Evolutionary conservation across 23 red algal species (phyloP).

Genomic region (Gracilariopsis chorda): DNA sequence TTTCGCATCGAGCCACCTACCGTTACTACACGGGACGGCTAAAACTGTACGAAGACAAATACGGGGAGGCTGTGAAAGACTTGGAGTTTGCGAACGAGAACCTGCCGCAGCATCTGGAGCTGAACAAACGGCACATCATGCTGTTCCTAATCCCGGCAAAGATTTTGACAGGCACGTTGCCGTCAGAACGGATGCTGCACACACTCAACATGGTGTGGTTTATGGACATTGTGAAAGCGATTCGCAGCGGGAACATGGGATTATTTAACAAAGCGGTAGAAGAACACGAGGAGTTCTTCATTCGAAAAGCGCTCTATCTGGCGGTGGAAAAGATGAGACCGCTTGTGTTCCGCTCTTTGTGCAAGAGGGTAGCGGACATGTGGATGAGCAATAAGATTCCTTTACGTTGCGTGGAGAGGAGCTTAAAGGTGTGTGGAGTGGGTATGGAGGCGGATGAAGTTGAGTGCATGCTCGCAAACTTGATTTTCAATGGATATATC

Average conservation of each 20-base stretch:
- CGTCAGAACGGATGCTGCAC: slow-evolving; percentile 33
- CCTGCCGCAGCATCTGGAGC: slow-evolving; percentile 27
- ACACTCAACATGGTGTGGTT: slow-evolving; percentile 72
- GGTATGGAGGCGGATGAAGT: slow-evolving; percentile 81
- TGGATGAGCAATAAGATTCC: slow-evolving; percentile 42
- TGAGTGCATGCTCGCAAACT: slow-evolving; percentile 89
- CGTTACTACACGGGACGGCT: slow-evolving; percentile 84
- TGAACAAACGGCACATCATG: slow-evolving; percentile 66
- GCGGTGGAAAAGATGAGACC: slow-evolving; percentile 83
- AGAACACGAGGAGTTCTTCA: slow-evolving; percentile 73
- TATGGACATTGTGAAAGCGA: slow-evolving; percentile 35
- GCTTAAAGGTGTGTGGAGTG: slow-evolving; percentile 32
- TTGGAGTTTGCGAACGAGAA: slow-evolving; percentile 64
- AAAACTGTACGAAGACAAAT: slow-evolving; percentile 83
- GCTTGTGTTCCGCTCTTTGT: slow-evolving; percentile 63
- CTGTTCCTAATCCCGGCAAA: slow-evolving; percentile 86
- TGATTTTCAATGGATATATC: slow-evolving; percentile 80
- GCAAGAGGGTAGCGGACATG: slow-evolving; percentile 23
- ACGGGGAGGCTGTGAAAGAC: slow-evolving; percentile 52
- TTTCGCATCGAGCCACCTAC: slow-evolving; percentile 85
- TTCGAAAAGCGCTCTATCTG: slow-evolving; percentile 69
- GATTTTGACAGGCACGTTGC: slow-evolving; percentile 67
- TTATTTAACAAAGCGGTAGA: slow-evolving; percentile 56
- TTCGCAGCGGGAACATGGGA: slow-evolving; percentile 65
- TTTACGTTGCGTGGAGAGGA: slow-evolving; percentile 23